Evolutionary conservation across 176 grass and related monocot genomes (phyloP), one percentile per base, ranked within the genome.

Genomic region (Coix lacrymajobi): DNA sequence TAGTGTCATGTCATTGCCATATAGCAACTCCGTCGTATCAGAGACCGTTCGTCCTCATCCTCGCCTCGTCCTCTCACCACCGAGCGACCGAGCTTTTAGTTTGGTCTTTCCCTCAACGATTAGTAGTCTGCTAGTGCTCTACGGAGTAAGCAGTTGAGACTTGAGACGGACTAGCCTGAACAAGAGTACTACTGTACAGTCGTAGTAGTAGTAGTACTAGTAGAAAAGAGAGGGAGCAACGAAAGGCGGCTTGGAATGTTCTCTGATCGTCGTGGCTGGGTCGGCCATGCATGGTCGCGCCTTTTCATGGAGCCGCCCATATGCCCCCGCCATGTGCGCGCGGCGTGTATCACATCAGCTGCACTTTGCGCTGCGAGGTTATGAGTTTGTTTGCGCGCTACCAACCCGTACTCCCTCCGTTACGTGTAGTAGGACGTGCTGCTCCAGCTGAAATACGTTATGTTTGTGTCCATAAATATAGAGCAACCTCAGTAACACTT

Each of bases 171-270:
- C 2, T 54, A 19, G 49, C 0, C n/a, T 60, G n/a, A n/a, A n/a
- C n/a, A n/a, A n/a, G n/a, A n/a, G n/a, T n/a, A n/a, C n/a, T n/a
- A n/a, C n/a, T n/a, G n/a, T n/a, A n/a, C n/a, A n/a, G n/a, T n/a
- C n/a, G n/a, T n/a, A n/a, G n/a, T n/a, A n/a, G n/a, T n/a, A n/a
- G n/a, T n/a, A n/a, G n/a, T n/a, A n/a, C n/a, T n/a, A n/a, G n/a
- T n/a, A n/a, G n/a, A n/a, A 90, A 19, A 31, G 51, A 85, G 73
- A 68, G 34, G 62, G 71, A 57, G 46, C 72, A 81, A 14, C 22
- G 49, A 83, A 87, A 81, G 79, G 68, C 31, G 56, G 78, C 62
- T 89, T 89, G 84, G 88, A 97, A 91, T 89, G 91, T 93, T 93
- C 88, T 85, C 68, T 69, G 76, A 77, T 64, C 76, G 30, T 41